Evolutionary conservation across 768 basidiomycete species (phyloP), one percentile per base, ranked within the genome.

Genomic region (Rhodotorula graminis): DNA sequence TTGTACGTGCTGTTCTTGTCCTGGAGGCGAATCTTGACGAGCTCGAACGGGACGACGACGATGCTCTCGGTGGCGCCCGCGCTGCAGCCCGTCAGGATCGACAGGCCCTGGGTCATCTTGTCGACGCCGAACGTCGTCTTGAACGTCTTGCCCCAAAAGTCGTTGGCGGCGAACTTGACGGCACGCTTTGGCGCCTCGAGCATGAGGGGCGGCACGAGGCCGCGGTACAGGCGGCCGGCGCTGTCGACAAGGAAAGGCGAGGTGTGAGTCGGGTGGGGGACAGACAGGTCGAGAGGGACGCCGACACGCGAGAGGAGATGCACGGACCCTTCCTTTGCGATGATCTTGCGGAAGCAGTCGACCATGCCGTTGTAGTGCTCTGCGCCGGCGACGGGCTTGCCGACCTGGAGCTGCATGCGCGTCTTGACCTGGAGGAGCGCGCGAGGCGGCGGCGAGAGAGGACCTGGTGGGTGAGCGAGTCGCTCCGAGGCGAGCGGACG

Each of bases 171-270:
- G 65, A 77, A 79, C 86, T 98, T 99, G 61, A 93, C 91, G 25
- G 96, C 96, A 82, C 96, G 89, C 83, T 99, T 99, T 3, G 96
- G 96, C 25, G 96, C 96, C 82, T 99, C 96, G 58, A 99, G 84
- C 78, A 98, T 86, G 18, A 99, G 82, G 27, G 96, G 96, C 18
- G 96, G 93, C n/a, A 93, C 89, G 70, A 99, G 88, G 77, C 95
- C 96, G 84, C 94, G 86, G 83, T 99, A 99, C 67, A 99, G 83
- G 58, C 92, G 86, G 60, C 91, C 90, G 65, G 84, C 82, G 66
- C 92, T 94, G 77, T 6, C 44, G 37, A 64, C 49, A n/a, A 16
- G 5, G 40, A 2, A 6, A 33, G 25, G 49, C 4, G 61, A 15
- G 44, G 12, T 7, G 61, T 19, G 46, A 52, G 52, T 18, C n/a